Evolutionary conservation across 2,329 filamentous ascomycete species (phyloP).

Genomic region (Ceratocystiopsis brevicomis): DNA sequence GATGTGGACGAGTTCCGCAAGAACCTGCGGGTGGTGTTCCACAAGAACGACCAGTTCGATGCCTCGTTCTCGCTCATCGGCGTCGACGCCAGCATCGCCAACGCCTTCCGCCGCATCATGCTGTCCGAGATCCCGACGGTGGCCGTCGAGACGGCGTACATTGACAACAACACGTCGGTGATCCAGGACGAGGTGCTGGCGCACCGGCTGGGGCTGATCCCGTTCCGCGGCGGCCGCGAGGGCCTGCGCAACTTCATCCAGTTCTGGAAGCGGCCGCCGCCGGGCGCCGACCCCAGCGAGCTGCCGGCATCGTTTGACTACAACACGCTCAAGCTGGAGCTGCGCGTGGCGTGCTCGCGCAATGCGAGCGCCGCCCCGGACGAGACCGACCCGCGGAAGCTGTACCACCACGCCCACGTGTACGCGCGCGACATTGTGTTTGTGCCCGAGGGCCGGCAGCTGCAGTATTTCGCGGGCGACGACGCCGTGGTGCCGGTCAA

Average conservation of each 20-base stretch:
- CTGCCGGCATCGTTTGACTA: conserved; percentile 47
- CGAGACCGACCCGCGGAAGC: conserved; percentile 64
- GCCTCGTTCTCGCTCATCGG: conserved; percentile 81
- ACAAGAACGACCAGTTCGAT: conserved; percentile 61
- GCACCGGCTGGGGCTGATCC: conserved; percentile 75
- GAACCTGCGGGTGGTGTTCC: conserved; percentile 46
- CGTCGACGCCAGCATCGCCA: conserved; percentile 80
- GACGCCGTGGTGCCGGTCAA: conserved; percentile 58
- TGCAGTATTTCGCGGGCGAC: conserved; percentile 46
- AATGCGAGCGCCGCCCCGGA: conserved; percentile 51
- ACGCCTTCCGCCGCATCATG: conserved; percentile 91
- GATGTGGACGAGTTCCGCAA: conserved; percentile 26
- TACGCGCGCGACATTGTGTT: conserved; percentile 66
- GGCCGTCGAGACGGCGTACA: conserved; percentile 83
- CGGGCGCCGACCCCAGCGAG: conserved; percentile 31
- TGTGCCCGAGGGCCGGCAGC: conserved; percentile 55
- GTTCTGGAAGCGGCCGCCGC: conserved; percentile 55
- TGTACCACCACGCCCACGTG: conserved; percentile 71
- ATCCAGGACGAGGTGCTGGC: conserved; percentile 95
- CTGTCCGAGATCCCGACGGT: conserved; percentile 87
- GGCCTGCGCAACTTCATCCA: conserved; percentile 62
- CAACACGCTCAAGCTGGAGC: conserved; percentile 67
- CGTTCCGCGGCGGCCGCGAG: conserved; percentile 60
- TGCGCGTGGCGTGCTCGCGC: conserved; percentile 64
- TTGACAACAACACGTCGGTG: conserved; percentile 92